phyloP scores from a whole-genome alignment of 1,139 yeast species.

The Candida dubliniensis region DNA sequence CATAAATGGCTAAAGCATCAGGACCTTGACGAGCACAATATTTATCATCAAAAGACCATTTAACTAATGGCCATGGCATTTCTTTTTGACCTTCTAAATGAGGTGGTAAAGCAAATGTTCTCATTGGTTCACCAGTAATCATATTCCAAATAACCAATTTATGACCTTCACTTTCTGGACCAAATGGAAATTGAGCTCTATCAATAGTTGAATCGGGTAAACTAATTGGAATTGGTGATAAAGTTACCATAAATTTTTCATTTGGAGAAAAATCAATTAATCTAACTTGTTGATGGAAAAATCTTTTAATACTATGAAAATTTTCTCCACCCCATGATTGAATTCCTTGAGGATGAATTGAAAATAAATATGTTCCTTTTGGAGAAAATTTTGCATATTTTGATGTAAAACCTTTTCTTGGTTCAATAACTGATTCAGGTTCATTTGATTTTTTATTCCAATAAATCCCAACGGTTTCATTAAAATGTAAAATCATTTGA shows the following conservation, averaged over 20 bases:
- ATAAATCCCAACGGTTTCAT: slow-evolving; percentile 78
- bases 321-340: slow-evolving; percentile 94
- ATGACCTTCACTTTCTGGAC: slow-evolving; percentile 88
- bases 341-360: slow-evolving; percentile 92
- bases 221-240: slow-evolving; percentile 81
- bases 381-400: slow-evolving; percentile 91
- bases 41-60: slow-evolving; percentile 93
- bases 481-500: slow-evolving; percentile 79
- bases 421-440: slow-evolving; percentile 77
- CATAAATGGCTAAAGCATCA: slow-evolving; percentile 87
- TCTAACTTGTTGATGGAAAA: slow-evolving; percentile 87
- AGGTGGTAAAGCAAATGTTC: slow-evolving; percentile 91
- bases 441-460: slow-evolving; percentile 82
- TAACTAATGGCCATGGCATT: slow-evolving; percentile 95
- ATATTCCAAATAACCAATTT: slow-evolving; percentile 94
- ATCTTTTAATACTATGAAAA: slow-evolving; percentile 73
- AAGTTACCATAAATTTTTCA: slow-evolving; percentile 86
- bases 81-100: slow-evolving; percentile 66
- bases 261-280: slow-evolving; percentile 90
- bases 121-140: slow-evolving; percentile 75
- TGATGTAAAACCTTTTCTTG: slow-evolving; percentile 83
- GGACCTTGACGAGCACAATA: slow-evolving; percentile 96
- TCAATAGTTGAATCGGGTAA: slow-evolving; percentile 68
- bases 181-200: slow-evolving; percentile 73
- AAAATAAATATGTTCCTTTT: slow-evolving; percentile 83